Percentiles rank a stretch among this genome's conserved stretches.
phyloP scores from a whole-genome alignment of 2,329 filamentous ascomycete genomes.

The Beauveria rudraprayagi region DNA sequence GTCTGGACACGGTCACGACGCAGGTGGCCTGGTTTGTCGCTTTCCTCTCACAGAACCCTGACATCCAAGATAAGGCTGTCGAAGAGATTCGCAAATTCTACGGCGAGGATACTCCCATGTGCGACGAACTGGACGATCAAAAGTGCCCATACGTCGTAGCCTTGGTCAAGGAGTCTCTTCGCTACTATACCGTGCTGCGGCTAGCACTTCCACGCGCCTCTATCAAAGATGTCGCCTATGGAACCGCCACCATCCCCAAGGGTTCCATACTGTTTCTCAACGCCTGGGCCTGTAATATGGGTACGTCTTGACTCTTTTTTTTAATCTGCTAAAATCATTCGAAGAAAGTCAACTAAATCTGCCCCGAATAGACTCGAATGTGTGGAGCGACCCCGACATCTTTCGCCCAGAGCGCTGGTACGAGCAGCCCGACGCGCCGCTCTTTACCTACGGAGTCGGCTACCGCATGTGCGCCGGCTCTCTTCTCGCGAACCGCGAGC shows the following conservation, averaged over 20 bases:
- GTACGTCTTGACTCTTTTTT: conserved; percentile 27
- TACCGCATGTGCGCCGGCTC: conserved; percentile 58
- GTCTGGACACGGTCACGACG: conserved; percentile 59
- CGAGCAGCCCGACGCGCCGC: conserved; percentile 50
- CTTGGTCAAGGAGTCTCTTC: conserved; percentile 52
- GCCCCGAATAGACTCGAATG: conserved; percentile 32
- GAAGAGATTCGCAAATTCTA: conserved; percentile 49
- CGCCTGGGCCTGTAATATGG: conserved; percentile 62
- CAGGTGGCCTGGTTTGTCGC: conserved; percentile 58
- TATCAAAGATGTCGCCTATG: conserved; percentile 50
- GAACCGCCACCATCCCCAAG: conserved; percentile 50
- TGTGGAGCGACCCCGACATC: conserved; percentile 50
- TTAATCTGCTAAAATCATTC: neutral
- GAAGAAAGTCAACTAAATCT: neutral
- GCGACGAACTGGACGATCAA: conserved; percentile 54
- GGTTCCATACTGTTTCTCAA: conserved; percentile 59
- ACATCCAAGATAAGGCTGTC: conserved; percentile 54
- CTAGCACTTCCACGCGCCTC: conserved; percentile 55
- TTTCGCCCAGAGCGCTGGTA: conserved; percentile 55
- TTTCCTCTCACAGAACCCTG: conserved; percentile 48
- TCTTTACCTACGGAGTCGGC: conserved; percentile 55
- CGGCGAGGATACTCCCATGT: conserved; percentile 44
- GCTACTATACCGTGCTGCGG: conserved; percentile 55
- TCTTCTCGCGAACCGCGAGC: conserved; percentile 53
- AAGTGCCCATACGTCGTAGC: conserved; percentile 57